phyloP scores from a whole-genome alignment of 2,329 filamentous ascomycete species.

The Fusarium sororula region DNA sequence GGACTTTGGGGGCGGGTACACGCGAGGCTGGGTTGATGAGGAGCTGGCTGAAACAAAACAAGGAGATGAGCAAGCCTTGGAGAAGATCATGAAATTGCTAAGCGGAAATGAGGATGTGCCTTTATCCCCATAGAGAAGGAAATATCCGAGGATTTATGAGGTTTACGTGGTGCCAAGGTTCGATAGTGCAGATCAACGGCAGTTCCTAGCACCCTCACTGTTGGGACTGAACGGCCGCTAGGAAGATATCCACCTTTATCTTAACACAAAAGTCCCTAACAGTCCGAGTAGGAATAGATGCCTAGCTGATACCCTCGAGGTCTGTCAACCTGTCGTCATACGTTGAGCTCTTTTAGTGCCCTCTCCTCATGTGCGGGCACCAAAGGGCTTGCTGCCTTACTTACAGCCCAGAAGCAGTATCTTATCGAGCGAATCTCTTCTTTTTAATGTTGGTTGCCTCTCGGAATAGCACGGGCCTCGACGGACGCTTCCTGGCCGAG shows the following conservation, averaged over 20 bases:
- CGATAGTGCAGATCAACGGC: neutral
- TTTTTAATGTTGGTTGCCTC: neutral
- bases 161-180: neutral
- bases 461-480: accelerated
- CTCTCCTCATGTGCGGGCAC: neutral
- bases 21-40: neutral
- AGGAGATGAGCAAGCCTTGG: neutral
- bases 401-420: neutral
- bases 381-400: too few relatives aligned
- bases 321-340: neutral
- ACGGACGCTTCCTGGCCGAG: accelerated
- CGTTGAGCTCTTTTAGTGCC: neutral
- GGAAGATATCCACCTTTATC: neutral
- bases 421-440: too few relatives aligned
- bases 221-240: neutral
- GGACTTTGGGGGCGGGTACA: neutral
- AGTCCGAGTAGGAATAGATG: neutral
- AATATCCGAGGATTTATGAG: neutral
- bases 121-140: accelerated
- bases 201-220: neutral
- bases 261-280: accelerated
- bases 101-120: accelerated
- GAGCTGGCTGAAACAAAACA: accelerated
- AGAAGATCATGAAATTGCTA: accelerated
- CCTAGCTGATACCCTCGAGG: neutral